A percentile compares a stretch with the other conserved stretches of the same genome.
These are phyloP conservation scores for Coemansia sp. DNA, from an alignment of 192 early-diverging fungal genomes.

Conservation along the genomic window DNA sequence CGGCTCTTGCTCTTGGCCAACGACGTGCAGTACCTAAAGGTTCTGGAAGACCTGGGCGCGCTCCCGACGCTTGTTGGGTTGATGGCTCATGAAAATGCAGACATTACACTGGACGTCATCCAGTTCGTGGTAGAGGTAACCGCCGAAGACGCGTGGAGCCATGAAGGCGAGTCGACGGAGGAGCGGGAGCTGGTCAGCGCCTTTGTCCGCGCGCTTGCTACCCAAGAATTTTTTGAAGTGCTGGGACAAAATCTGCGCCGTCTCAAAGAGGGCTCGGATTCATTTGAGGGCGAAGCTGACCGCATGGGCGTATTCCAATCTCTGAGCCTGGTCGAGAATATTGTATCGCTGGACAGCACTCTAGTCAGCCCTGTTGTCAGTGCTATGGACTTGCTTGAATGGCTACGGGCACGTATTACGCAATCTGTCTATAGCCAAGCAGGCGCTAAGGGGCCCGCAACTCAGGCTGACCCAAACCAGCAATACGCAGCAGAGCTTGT, in stretches of 20 bases:
- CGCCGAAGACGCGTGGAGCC: conserved; percentile 82
- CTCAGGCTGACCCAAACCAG: conserved; percentile 67
- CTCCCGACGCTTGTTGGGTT: conserved; percentile 68
- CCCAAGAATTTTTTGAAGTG: conserved; percentile 68
- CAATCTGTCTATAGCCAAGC: conserved; percentile 22
- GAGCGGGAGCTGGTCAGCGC: conserved; percentile 56
- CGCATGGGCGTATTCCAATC: conserved; percentile 83
- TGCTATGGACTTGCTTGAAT: conserved; percentile 68
- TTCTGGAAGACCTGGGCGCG: conserved; percentile 68
- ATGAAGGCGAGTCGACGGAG: conserved; percentile 57
- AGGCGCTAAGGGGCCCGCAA: not conserved
- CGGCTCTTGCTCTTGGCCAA: conserved; percentile 70
- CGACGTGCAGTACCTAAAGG: conserved; percentile 70
- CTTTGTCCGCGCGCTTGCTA: conserved; percentile 68
- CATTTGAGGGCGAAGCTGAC: conserved; percentile 63
- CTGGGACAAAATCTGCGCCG: conserved; percentile 78
- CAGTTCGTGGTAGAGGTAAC: conserved; percentile 88
- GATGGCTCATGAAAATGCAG: conserved; percentile 90
- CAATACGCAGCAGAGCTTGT: conserved; percentile 86
- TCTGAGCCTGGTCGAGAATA: conserved; percentile 82
- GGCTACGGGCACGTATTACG: conserved; percentile 67
- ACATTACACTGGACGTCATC: conserved; percentile 82
- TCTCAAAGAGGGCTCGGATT: conserved; percentile 65
- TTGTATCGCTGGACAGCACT: conserved; percentile 69
- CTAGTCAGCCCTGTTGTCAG: conserved; percentile 64